Base-by-base conservation (phyloP, 805 yeast genomes). In the Sugiyamaella chiloensis region DNA sequence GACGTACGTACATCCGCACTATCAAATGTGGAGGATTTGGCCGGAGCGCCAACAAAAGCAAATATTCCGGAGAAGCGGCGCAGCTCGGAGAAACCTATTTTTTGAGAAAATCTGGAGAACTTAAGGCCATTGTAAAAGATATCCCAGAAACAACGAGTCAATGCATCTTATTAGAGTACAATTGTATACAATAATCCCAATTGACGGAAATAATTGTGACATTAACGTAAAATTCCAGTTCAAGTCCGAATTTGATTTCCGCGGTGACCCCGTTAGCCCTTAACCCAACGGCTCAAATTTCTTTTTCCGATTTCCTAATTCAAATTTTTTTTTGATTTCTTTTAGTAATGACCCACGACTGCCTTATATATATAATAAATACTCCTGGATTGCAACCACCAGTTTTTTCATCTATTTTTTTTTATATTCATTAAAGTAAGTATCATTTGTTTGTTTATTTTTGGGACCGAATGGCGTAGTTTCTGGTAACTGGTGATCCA, bases 1-100 rank as follows among this genome's bases (percentile, higher is more conserved):
- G 37, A 34, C 37, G 37, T 34, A 34, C 37, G 37, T 34, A 34
- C 37, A 34, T 34, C 37, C 37, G 37, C 37, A 34, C 20, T 34
- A 34, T 34, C 37, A 12, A 34, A 34, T 34, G 37, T 8, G 37
- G 37, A 34, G 37, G 37, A 21, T 12, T 14, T 14, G 37, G 37
- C 37, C 37, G 37, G 20, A 16, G 37, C 37, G 9, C 20, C 21
- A 4, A 34, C 11, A 34, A 34, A 34, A 34, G 19, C 20, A 34
- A 34, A 34, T 16, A 21, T 34, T 5, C 20, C 37, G 37, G 37
- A 34, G 37, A 34, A 34, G 37, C 37, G 37, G 37, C 37, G 37
- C 21, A 21, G 37, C 21, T 34, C 37, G 37, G 37, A 34, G 37
- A 34, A 34, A 34, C 37, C 16, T 26, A n/a, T n/a, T n/a, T n/a